Conservation (phyloP, 768 basidiomycete species). For the Mycena galericulata region DNA sequence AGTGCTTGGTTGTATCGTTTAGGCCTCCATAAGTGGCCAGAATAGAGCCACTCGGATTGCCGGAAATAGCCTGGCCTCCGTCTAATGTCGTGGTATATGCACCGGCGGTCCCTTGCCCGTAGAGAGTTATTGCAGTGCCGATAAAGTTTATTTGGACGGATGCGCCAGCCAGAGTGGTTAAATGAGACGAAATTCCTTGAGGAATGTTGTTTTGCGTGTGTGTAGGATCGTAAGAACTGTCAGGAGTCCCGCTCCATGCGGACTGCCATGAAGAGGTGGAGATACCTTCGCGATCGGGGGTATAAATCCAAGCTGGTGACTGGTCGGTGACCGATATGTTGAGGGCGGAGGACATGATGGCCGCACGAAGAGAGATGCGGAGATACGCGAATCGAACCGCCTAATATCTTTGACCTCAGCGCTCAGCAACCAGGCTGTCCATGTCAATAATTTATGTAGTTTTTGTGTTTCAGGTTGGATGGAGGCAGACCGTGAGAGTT, state of each 20-base stretch:
- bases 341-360: conserved; percentile 14
- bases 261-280: conserved; percentile 26
- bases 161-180: conserved; percentile 30
- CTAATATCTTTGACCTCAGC: background rate
- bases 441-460: too few species aligned
- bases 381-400: conserved; percentile 22
- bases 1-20: conserved; percentile 27
- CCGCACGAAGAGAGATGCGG: background rate
- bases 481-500: too few species aligned
- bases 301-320: conserved; percentile 18
- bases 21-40: conserved; percentile 32
- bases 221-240: conserved; percentile 30
- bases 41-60: conserved; percentile 18
- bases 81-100: conserved; percentile 36
- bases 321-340: conserved; percentile 36
- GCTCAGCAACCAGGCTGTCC: background rate
- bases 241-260: conserved; percentile 28
- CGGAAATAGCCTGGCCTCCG: background rate
- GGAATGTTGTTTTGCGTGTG: conserved; percentile 24
- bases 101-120: conserved; percentile 19
- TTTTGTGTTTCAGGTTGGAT: too few species aligned
- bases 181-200: conserved; percentile 29
- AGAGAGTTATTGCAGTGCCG: conserved; percentile 27
- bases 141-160: conserved; percentile 29
- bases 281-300: conserved; percentile 32